Evolutionary conservation across 345 rosid genomes (phyloP), one percentile per base, ranked within the genome.

Genomic region (Citrus australasica): DNA sequence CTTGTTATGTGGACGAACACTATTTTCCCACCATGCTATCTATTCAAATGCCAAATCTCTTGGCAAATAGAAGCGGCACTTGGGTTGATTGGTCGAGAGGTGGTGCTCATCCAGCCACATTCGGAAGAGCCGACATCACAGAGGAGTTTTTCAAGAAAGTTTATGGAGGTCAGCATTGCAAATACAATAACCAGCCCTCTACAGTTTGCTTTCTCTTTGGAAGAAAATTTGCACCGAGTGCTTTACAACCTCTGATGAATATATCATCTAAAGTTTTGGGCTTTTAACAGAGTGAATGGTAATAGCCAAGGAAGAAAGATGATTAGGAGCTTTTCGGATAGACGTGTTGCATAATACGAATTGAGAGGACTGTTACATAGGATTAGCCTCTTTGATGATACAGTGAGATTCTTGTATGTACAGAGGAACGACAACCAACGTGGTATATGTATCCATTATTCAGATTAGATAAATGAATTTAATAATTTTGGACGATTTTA

Each of bases 31-130:
- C 99, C 11, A 92, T 94, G 99, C 83, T 96, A 69, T 88, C 91
- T n/a, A 88, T 96, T n/a, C 80, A 85, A 84, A 88, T 90, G 35
- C 76, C 94, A 28, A n/a, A 67, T 13, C 86, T 69, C 30, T 37
- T 96, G 58, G 99, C 98, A 9, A 96, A 96, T 74, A 83, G 98
- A 81, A 94, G 95, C 88, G 13, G 92, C 69, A 94, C 99, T 0
- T 94, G 95, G 97, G 98, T 90, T 35, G 99, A 97, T 82, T 97
- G 98, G 99, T 97, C 99, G 0, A 85, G 99, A 67, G 99, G 99
- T 0, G 98, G 98, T 0, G 79, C 98, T 70, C 99, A 94, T 84
- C 99, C 98, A 0, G 98, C 97, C 42, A 94, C 98, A 5, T 97
- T 97, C 38, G 98, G 97, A 77, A 53, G 88, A 76, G 79, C 85